Percentiles rank a stretch among this genome's conserved stretches.
Evolutionary conservation across 345 rosid species (phyloP).

Genomic region (Heritiera fomes): DNA sequence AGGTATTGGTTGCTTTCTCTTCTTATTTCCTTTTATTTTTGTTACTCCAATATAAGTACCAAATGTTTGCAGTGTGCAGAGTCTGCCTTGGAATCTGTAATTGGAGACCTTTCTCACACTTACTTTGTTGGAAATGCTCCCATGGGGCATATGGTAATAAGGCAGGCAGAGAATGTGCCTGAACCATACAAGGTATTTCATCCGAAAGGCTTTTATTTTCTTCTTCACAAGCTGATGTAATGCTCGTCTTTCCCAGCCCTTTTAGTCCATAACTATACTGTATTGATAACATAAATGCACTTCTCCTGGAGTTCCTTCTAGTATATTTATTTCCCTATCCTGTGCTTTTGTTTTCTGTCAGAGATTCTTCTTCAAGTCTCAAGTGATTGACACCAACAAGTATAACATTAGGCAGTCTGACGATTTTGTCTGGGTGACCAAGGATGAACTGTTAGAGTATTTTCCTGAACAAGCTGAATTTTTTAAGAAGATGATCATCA

Average conservation of each 20-base stretch:
- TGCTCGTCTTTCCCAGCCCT: neutral
- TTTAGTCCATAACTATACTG: neutral
- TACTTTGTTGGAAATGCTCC: constrained; percentile 98
- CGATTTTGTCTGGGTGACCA: constrained; percentile 90
- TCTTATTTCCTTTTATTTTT: neutral
- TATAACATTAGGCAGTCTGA: constrained; percentile 65
- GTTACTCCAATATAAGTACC: constrained; percentile 3
- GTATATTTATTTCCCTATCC: neutral
- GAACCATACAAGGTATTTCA: constrained; percentile 63
- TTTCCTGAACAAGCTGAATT: constrained; percentile 78
- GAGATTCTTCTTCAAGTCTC: constrained; percentile 94
- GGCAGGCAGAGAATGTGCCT: constrained; percentile 42
- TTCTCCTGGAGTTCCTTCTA: neutral
- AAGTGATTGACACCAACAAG: constrained; percentile 72
- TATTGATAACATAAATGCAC: neutral
- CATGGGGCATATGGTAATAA: constrained; percentile 78
- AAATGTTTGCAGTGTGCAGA: constrained; percentile 77
- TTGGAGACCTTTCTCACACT: constrained; percentile 81
- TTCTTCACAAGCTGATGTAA: neutral
- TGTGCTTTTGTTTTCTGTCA: constrained; percentile 32
- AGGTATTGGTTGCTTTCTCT: constrained; percentile 33
- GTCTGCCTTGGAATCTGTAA: constrained; percentile 70
- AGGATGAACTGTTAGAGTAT: constrained; percentile 82
- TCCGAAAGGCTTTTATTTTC: neutral
- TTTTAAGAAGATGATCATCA: constrained; percentile 83